phyloP scores from a whole-genome alignment of 257 asterid species.

The Paulownia fortunei region DNA sequence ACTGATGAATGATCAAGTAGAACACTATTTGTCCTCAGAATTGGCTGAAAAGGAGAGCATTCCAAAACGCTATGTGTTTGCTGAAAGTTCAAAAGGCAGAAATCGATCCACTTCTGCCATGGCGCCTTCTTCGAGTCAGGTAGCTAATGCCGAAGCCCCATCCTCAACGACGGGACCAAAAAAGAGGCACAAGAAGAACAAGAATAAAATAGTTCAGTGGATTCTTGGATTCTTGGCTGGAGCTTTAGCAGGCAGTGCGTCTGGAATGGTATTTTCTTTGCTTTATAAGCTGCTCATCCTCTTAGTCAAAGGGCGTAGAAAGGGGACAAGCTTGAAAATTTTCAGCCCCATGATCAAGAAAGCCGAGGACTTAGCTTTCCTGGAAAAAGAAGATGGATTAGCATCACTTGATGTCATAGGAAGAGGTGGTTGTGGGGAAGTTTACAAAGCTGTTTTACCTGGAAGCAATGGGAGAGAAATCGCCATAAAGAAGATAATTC shows the following conservation, averaged over 20 bases:
- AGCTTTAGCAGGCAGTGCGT: conserved; percentile 54
- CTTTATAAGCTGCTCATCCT: conserved; percentile 47
- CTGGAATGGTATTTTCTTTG: conserved; percentile 57
- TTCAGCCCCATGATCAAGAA: conserved; percentile 80
- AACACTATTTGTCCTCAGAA: conserved; percentile 35
- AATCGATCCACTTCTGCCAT: conserved; percentile 37
- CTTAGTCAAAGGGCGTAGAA: conserved; percentile 43
- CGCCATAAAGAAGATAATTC: conserved; percentile 79
- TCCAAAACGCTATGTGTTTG: conserved; percentile 65
- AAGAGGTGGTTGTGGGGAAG: conserved; percentile 90
- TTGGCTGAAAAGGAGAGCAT: conserved; percentile 26
- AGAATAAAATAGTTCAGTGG: conserved; percentile 45
- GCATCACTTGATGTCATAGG: conserved; percentile 71
- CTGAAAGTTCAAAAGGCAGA: conserved; percentile 48
- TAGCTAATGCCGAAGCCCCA: conserved; percentile 39
- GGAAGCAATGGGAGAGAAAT: conserved; percentile 81
- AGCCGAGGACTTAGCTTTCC: conserved; percentile 86
- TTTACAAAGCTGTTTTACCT: conserved; percentile 73
- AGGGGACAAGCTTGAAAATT: conserved; percentile 58
- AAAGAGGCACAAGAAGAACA: conserved; percentile 37
- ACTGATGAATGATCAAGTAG: conserved; percentile 27
- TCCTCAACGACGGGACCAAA: conserved; percentile 23
- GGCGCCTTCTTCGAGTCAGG: conserved; percentile 45
- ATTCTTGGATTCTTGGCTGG: conserved; percentile 75
- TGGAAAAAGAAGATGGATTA: conserved; percentile 72